A percentile compares a stretch with the other conserved stretches of the same genome.
These are phyloP conservation scores for Coniferiporia weirii DNA, from an alignment of 1,284 basidiomycete species.

Conservation along the genomic window DNA sequence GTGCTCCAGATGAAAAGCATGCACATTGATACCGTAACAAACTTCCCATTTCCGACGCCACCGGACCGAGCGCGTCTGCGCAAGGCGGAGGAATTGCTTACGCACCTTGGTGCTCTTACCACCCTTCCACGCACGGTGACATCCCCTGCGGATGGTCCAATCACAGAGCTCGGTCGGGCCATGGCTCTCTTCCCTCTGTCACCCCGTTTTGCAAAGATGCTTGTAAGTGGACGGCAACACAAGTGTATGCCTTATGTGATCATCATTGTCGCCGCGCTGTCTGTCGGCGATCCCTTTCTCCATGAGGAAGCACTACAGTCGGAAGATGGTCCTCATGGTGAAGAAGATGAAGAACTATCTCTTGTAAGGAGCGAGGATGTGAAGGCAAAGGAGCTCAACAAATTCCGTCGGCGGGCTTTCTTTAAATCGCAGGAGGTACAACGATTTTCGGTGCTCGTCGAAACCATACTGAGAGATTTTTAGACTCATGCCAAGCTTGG, in stretches of 20 bases:
- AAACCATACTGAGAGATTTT: slow-evolving; percentile 15
- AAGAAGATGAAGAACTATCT: slow-evolving; percentile 40
- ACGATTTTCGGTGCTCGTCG: slow-evolving; percentile 10
- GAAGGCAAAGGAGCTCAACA: slow-evolving; percentile 64
- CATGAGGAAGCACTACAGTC: slow-evolving; percentile 66
- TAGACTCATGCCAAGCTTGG: slow-evolving; percentile 81
- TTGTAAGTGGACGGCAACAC: slow-evolving; percentile 89
- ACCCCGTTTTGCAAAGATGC: slow-evolving; percentile 92
- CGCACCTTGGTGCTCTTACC: slow-evolving; percentile 79
- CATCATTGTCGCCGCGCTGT: slow-evolving; percentile 86
- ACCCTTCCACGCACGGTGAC: background rate
- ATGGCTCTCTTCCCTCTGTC: slow-evolving; percentile 95
- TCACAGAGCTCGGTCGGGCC: slow-evolving; percentile 84
- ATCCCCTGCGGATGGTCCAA: slow-evolving; percentile 48
- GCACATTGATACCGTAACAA: slow-evolving; percentile 95
- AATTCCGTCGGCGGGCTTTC: slow-evolving; percentile 64
- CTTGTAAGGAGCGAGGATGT: slow-evolving; percentile 56
- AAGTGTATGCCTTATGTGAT: slow-evolving; percentile 91
- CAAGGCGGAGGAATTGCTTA: slow-evolving; percentile 80
- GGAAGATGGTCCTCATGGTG: slow-evolving; percentile 42
- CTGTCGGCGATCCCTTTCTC: slow-evolving; percentile 95
- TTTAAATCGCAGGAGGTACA: slow-evolving; percentile 75
- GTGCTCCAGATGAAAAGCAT: slow-evolving; percentile 99
- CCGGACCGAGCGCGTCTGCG: slow-evolving; percentile 78
- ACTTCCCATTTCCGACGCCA: slow-evolving; percentile 98